Conservation (phyloP, 768 basidiomycete genomes). For the Pleurotus giganteus region DNA sequence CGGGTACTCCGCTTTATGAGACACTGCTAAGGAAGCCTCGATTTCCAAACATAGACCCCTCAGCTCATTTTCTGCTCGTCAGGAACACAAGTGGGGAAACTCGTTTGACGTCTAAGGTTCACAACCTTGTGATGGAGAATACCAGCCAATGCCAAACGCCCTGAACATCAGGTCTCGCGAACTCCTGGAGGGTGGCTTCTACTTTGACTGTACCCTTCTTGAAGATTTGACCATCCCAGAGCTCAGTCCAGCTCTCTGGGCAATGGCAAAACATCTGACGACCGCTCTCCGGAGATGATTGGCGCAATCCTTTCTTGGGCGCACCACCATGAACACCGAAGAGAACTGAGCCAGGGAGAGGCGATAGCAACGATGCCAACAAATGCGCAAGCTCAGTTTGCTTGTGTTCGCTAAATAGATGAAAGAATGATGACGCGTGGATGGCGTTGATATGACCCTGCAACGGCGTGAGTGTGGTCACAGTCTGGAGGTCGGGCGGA, state of each 20-base stretch:
- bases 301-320: conserved; percentile 29
- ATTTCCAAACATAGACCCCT: too few relatives aligned
- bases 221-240: conserved; percentile 36
- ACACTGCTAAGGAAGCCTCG: too few relatives aligned
- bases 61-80: too few relatives aligned
- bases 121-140: conserved; percentile 25
- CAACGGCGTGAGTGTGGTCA: conserved; percentile 43
- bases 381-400: conserved; percentile 40
- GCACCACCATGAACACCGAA: conserved; percentile 39
- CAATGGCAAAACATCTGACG: conserved; percentile 32
- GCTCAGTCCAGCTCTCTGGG: conserved; percentile 31
- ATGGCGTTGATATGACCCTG: conserved; percentile 46
- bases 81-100: too few relatives aligned
- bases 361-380: conserved; percentile 41
- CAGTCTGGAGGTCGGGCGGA: conserved; percentile 22
- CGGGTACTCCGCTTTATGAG: too few relatives aligned
- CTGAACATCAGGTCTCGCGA: background rate
- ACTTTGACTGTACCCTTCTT: conserved; percentile 29
- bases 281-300: background rate
- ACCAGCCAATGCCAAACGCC: conserved; percentile 14
- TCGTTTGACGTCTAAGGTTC: background rate
- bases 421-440: conserved; percentile 51
- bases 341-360: conserved; percentile 41
- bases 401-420: conserved; percentile 40
- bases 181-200: conserved; percentile 19